These are phyloP conservation scores for Boletus subcaerulescens DNA, from an alignment of 768 basidiomycete species.

Conservation along the genomic window DNA sequence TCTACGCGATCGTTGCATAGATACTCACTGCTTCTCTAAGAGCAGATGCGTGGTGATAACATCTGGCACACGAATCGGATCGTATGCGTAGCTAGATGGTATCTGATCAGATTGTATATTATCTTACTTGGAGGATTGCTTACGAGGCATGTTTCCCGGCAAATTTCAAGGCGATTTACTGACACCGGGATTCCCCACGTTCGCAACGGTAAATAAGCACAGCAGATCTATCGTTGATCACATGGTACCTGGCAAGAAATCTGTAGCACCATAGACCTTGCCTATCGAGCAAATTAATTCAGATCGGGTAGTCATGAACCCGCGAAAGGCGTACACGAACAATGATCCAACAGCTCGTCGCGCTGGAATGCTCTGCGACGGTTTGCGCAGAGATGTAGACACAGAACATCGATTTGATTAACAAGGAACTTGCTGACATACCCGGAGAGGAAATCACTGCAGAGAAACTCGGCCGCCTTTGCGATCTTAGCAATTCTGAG, in stretches of 20 bases:
- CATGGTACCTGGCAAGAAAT: slow-evolving; percentile 68
- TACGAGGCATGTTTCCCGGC: slow-evolving; percentile 86
- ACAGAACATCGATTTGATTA: slow-evolving; percentile 1
- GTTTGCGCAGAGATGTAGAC: slow-evolving; percentile 38
- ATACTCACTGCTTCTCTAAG: slow-evolving; percentile 71
- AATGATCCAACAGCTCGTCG: too few species aligned
- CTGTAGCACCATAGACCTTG: slow-evolving; percentile 73
- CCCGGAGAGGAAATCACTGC: not conserved
- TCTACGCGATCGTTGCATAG: not conserved
- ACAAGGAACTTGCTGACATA: too few species aligned
- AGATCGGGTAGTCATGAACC: slow-evolving; percentile 38
- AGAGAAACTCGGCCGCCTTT: not conserved
- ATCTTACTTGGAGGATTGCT: slow-evolving; percentile 20
- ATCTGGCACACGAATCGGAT: slow-evolving; percentile 83
- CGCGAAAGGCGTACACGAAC: slow-evolving; percentile 8
- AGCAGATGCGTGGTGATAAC: slow-evolving; percentile 74
- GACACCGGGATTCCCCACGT: slow-evolving; percentile 68
- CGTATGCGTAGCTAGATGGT: slow-evolving; percentile 59
- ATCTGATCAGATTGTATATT: not conserved
- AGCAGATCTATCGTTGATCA: slow-evolving; percentile 28
- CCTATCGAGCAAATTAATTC: slow-evolving; percentile 67
- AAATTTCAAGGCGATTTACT: slow-evolving; percentile 81
- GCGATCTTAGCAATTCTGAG: not conserved
- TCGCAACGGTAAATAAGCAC: not conserved
- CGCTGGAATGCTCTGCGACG: slow-evolving; percentile 32